phyloP scores from a whole-genome alignment of 1,284 basidiomycete genomes.

The Ustilago nuda region DNA sequence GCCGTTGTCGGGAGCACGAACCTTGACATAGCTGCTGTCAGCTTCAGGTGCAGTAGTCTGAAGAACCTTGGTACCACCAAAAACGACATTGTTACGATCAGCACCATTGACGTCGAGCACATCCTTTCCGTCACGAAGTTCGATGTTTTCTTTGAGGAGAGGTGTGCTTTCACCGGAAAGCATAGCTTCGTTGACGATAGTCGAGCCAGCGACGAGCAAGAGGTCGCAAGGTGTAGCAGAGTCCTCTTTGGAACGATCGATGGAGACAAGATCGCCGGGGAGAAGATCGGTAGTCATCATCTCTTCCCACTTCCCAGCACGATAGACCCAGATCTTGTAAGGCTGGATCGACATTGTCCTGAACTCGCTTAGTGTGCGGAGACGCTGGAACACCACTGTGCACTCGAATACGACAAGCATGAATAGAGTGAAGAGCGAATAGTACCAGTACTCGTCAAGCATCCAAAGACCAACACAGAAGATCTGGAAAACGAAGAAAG shows the following conservation, averaged over 20 bases:
- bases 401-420: constrained; percentile 68
- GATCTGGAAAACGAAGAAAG: constrained; percentile 69
- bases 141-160: constrained; percentile 67
- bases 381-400: constrained; percentile 67
- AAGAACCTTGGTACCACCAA: constrained; percentile 68
- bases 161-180: constrained; percentile 68
- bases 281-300: constrained; percentile 62
- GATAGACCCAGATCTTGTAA: constrained; percentile 63
- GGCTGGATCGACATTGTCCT: constrained; percentile 69
- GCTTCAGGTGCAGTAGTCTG: constrained; percentile 64
- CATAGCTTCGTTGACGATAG: constrained; percentile 69
- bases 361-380: constrained; percentile 68
- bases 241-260: constrained; percentile 67
- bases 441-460: constrained; percentile 69
- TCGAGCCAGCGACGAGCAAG: constrained; percentile 59
- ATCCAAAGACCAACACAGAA: constrained; percentile 69
- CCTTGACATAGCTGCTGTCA: constrained; percentile 43
- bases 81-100: constrained; percentile 68
- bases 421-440: constrained; percentile 68
- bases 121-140: constrained; percentile 63
- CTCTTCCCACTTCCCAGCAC: constrained; percentile 62
- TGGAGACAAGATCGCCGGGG: constrained; percentile 67
- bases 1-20: constrained; percentile 64
- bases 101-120: constrained; percentile 63
- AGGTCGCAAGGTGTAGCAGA: constrained; percentile 66